Evolutionary conservation across 73 alveolate genomes (phyloP).

Genomic region (Symbiodinium pilosum): DNA sequence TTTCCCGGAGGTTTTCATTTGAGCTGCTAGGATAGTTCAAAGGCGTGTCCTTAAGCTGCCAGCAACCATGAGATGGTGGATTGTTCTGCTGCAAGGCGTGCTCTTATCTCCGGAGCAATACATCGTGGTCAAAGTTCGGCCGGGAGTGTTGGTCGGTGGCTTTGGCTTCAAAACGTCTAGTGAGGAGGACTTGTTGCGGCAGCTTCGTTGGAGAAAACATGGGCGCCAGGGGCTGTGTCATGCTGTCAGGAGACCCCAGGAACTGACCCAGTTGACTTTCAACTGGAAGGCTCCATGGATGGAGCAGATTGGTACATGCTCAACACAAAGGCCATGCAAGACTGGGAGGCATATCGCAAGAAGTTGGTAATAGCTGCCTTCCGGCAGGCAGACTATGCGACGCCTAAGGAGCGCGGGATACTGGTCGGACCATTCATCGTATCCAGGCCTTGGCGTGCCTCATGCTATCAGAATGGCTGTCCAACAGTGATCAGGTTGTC

Average conservation of each 20-base stretch:
- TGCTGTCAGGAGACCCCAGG: not conserved
- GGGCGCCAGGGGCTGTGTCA: not conserved
- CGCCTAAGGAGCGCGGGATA: constrained; percentile 39
- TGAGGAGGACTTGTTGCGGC: constrained; percentile 12
- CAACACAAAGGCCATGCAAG: constrained; percentile 14
- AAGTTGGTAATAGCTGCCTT: not conserved
- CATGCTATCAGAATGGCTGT: not conserved
- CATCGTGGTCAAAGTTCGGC: not conserved
- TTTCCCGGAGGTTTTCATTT: not conserved
- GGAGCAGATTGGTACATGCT: constrained; percentile 44
- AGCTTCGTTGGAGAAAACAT: not conserved
- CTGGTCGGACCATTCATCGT: constrained; percentile 77
- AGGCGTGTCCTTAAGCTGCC: too few relatives aligned
- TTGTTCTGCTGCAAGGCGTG: not conserved
- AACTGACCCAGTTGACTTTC: constrained; percentile 32
- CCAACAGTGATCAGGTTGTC: constrained; percentile 44
- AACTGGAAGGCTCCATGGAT: constrained; percentile 74
- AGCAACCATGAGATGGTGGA: too few relatives aligned
- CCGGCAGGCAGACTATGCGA: constrained; percentile 17
- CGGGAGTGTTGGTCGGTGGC: constrained; percentile 13
- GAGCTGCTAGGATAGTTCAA: not conserved
- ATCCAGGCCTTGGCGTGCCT: not conserved
- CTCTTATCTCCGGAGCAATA: constrained; percentile 16
- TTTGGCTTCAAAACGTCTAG: constrained; percentile 70
- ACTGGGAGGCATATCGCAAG: not conserved